Conservation (phyloP, 805 yeast species). For the Cyberlindnera petersonii region DNA sequence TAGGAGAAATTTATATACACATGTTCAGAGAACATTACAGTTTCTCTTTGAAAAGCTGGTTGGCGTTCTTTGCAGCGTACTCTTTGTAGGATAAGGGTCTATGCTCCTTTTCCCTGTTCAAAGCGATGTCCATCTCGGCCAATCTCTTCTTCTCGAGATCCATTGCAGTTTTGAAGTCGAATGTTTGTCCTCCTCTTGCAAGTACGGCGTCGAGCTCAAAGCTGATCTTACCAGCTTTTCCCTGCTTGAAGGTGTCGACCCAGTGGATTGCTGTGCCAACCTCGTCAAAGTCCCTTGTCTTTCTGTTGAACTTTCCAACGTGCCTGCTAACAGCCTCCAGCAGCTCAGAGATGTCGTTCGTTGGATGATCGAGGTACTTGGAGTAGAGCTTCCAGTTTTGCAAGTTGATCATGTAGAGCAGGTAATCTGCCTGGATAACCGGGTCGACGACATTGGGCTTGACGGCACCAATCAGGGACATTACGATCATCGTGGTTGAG, state of each 20-base stretch:
- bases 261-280: slow-evolving; percentile 60
- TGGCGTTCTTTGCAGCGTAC: slow-evolving; percentile 23
- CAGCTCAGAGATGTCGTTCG: slow-evolving; percentile 64
- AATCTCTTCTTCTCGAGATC: slow-evolving; percentile 19
- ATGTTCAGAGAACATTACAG: background rate
- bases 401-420: slow-evolving; percentile 68
- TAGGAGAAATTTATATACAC: too few relatives aligned
- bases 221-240: slow-evolving; percentile 33
- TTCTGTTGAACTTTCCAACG: slow-evolving; percentile 28
- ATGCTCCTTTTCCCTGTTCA: slow-evolving; percentile 18
- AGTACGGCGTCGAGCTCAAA: slow-evolving; percentile 24
- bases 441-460: slow-evolving; percentile 72
- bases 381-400: slow-evolving; percentile 35
- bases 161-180: slow-evolving; percentile 15
- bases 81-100: slow-evolving; percentile 19
- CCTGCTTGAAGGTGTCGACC: slow-evolving; percentile 59
- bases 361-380: slow-evolving; percentile 53
- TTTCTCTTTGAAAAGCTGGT: slow-evolving; percentile 22
- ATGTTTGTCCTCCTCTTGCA: slow-evolving; percentile 10
- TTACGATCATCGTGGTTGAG: slow-evolving; percentile 65
- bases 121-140: slow-evolving; percentile 21
- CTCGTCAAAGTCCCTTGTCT: slow-evolving; percentile 43
- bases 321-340: slow-evolving; percentile 45
- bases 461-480: slow-evolving; percentile 74
- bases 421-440: slow-evolving; percentile 78